Base-by-base conservation (phyloP, 2,329 filamentous ascomycete species). In the Torrubiella hemipterigena region DNA sequence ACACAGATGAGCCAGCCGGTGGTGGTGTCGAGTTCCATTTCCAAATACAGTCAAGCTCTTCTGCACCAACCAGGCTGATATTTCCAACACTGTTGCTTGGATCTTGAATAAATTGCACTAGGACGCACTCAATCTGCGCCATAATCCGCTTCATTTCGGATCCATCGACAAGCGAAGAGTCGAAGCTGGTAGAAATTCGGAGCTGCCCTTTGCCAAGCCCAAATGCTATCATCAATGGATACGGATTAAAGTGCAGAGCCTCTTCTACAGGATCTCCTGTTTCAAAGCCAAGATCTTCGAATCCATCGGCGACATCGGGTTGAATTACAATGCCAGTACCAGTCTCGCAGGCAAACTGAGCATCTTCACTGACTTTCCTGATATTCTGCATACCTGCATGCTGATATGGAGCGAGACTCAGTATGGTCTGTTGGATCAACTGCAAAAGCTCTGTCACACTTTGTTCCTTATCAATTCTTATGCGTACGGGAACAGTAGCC, bases 321-420 rank as follows among this genome's bases (percentile, higher is more conserved):
- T 48, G 47, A 12, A 52, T 38, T 10, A 50, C 44, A 5, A 52
- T 31, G 4, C 50, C 21, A 5, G 38, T 49, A 14, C 39, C 38
- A 17, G 51, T 50, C 10, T 44, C 37, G 30, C 44, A 46, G 7
- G 38, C 42, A 8, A 37, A 32, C 16, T 35, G 33, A 7, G 38
- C 38, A n/a, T 42, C 37, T 4, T 32, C 29, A 28, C 37, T 36
- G 3, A 44, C 9, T 13, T 36, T 33, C 3, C 31, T 24, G 15
- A 46, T 47, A 18, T 39, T 41, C 10, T 45, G 39, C 6, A 53
- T 33, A 15, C 44, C 44, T 14, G 45, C 35, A 10, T 50, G 37
- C 30, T 45, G 49, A 31, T 34, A 42, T 4, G 39, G 34, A 7
- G 40, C 37, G 39, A 43, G 38, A 25, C 47, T 41, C 19, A 36